Conservation (phyloP, 345 rosid species). For the Rhodamnia rubescens region DNA sequence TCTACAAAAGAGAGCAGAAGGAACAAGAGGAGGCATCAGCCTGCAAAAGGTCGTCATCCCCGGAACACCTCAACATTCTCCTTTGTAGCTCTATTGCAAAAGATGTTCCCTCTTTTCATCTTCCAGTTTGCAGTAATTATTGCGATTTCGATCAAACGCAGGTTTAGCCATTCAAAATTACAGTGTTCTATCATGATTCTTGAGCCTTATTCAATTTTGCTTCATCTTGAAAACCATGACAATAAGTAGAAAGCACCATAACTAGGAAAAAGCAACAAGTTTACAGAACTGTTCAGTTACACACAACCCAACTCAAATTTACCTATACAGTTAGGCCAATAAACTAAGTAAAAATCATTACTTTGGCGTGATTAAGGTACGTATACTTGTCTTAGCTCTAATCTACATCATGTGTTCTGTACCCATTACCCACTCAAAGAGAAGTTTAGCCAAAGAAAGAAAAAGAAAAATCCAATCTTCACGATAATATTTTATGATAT, state of each 20-base stretch:
- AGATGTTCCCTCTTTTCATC: background rate
- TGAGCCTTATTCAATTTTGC: background rate
- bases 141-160: background rate
- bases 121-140: background rate
- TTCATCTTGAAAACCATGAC: background rate
- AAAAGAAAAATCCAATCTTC: background rate
- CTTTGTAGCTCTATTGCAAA: background rate
- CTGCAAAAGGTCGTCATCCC: background rate
- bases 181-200: background rate
- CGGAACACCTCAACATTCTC: background rate
- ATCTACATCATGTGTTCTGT: background rate
- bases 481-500: background rate
- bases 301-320: background rate
- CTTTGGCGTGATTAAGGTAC: background rate
- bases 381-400: background rate
- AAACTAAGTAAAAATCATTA: background rate
- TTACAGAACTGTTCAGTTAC: background rate
- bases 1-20: background rate
- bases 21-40: background rate
- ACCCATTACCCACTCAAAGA: background rate
- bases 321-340: background rate
- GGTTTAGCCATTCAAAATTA: background rate
- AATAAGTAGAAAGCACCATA: background rate
- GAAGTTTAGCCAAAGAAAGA: background rate
- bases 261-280: background rate